phyloP scores from a whole-genome alignment of 2,329 filamentous ascomycete genomes.

The Botrytis sinoallii region DNA sequence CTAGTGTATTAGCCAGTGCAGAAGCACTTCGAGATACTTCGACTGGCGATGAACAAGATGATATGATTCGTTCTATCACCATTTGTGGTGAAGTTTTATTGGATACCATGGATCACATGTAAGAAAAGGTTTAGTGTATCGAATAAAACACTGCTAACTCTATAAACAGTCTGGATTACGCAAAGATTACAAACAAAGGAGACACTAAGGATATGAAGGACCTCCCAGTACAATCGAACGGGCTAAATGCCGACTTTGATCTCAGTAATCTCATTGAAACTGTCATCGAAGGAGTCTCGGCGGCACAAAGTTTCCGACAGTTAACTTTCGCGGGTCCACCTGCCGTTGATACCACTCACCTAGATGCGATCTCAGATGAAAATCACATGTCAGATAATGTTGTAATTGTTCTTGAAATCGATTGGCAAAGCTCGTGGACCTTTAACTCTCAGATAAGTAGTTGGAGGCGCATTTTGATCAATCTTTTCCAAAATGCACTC shows the following conservation, averaged over 20 bases:
- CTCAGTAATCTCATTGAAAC: conserved; percentile 29
- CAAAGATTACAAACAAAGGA: conserved; percentile 25
- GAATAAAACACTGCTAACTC: conserved; percentile 31
- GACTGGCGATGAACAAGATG: conserved; percentile 44
- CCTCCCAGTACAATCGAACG: neutral
- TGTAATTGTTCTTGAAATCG: conserved; percentile 44
- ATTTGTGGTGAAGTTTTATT: conserved; percentile 49
- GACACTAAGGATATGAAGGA: conserved; percentile 6
- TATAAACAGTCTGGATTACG: conserved; percentile 37
- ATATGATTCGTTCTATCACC: conserved; percentile 47
- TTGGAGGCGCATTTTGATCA: conserved; percentile 53
- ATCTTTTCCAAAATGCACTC: conserved; percentile 58
- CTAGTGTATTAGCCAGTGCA: conserved; percentile 47
- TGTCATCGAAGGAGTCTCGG: conserved; percentile 30
- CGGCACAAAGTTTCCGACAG: conserved; percentile 26
- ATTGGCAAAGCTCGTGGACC: conserved; percentile 46
- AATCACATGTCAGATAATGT: conserved; percentile 4
- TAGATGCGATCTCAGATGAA: neutral
- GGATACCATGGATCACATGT: conserved; percentile 51
- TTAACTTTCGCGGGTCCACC: conserved; percentile 6
- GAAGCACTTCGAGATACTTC: conserved; percentile 50
- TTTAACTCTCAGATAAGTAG: conserved; percentile 53
- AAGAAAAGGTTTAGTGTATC: conserved; percentile 34
- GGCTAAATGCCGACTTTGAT: conserved; percentile 20
- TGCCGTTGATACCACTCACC: neutral